Base-by-base conservation (phyloP, 1,139 yeast species). In the Candida tetrigidarum region DNA sequence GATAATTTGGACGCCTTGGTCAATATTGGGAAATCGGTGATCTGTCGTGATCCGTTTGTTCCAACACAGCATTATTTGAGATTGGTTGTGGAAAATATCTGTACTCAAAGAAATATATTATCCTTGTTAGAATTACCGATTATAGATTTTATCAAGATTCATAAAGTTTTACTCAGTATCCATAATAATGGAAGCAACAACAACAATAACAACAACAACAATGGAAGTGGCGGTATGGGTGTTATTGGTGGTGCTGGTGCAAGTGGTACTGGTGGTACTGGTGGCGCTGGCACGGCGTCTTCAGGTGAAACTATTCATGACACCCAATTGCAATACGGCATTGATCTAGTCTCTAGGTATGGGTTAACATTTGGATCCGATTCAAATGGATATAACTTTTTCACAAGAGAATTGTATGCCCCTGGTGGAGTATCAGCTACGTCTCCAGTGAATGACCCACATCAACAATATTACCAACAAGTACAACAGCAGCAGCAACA, bases 1-100 rank as follows among this genome's bases (percentile, higher is more conserved):
- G 91, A 86, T 60, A 85, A 86, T 53, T 66, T 86, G 52, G 92
- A 86, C 62, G 92, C 93, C 1, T 76, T 86, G 51, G 90, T 84
- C 43, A 84, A 86, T 53, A 78, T 86, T 30, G 92, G 93, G 10
- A 86, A 86, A 60, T 80, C 88, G 35, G 92, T 86, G 8, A 78
- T 83, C 46, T 86, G 92, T 57, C 79, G 86, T 50, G 93, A 86
- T 60, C 90, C 92, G 6, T 86, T 86, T 64, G 90, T 85, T 5
- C 95, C 95, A 25, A 85, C 93, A 3, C 84, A 80, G 47, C 91
- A 85, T 56, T 86, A 86, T 58, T 73, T 86, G 61, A 74, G 86
- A 54, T 72, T 86, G 64, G 91, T 86, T 27, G 87, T 86, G 46
- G 93, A 86, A 55, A 86, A 86, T 57, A 86, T 86, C 51, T 85